phyloP scores from a whole-genome alignment of 495 filamentous ascomycete genomes.

The Aspergillus leporis region DNA sequence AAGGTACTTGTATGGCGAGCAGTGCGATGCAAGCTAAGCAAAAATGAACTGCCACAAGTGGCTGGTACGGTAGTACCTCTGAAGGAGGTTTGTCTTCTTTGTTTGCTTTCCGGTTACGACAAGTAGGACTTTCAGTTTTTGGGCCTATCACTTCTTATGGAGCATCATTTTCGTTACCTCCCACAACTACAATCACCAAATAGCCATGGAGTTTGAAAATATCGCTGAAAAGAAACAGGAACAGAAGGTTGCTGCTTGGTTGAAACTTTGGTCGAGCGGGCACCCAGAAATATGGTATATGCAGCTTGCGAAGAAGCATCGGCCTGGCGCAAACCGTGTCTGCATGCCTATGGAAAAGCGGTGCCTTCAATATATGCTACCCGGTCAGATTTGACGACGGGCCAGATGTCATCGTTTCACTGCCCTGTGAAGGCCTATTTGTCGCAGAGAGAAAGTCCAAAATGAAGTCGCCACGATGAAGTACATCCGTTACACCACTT shows the following conservation, averaged over 20 bases:
- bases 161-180: background rate
- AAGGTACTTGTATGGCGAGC: too few species aligned
- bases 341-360: slow-evolving; percentile 18
- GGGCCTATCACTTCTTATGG: background rate
- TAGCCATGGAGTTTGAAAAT: slow-evolving; percentile 4
- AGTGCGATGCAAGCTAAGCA: too few species aligned
- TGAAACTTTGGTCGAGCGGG: slow-evolving; percentile 4
- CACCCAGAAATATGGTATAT: slow-evolving; percentile 23
- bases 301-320: slow-evolving; percentile 22
- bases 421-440: slow-evolving; percentile 19
- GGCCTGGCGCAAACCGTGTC: slow-evolving; percentile 20
- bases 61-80: background rate
- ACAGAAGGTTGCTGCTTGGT: slow-evolving; percentile 5
- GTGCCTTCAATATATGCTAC: slow-evolving; percentile 28
- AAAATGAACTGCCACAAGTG: background rate
- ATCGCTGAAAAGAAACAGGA: slow-evolving; percentile 4
- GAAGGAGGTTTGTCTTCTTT: background rate
- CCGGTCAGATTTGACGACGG: slow-evolving; percentile 23
- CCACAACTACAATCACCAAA: background rate
- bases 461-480: slow-evolving; percentile 16
- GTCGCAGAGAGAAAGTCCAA: slow-evolving; percentile 15
- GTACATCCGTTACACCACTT: slow-evolving; percentile 8
- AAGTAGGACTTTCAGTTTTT: background rate
- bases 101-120: background rate
- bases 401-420: slow-evolving; percentile 18